A percentile compares a stretch with the other conserved stretches of the same genome.
These are phyloP conservation scores for Acacia crassicarpa DNA, from an alignment of 306 rosid genomes.

Conservation along the genomic window DNA sequence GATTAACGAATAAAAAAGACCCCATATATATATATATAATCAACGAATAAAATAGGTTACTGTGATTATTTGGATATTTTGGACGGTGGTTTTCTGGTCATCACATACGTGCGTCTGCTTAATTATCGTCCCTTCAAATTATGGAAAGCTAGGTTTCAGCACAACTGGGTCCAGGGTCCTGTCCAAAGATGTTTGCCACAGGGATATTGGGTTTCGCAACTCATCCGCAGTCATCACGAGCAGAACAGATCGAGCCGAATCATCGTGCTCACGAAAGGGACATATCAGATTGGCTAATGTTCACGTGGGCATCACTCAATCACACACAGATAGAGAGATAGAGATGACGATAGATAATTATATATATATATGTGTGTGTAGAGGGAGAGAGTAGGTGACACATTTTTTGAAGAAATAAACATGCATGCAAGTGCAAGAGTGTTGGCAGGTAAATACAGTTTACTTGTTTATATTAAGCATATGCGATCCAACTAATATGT, in stretches of 20 bases:
- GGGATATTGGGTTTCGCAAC: slow-evolving; percentile 8
- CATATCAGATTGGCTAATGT: slow-evolving; percentile 21
- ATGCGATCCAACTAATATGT: background rate
- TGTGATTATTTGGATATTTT: background rate
- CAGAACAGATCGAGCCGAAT: background rate
- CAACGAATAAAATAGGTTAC: background rate
- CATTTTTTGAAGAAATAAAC: background rate
- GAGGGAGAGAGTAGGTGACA: background rate
- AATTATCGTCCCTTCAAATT: background rate
- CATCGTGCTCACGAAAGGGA: background rate
- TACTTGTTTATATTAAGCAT: background rate
- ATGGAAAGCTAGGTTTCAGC: background rate
- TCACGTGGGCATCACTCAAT: slow-evolving; percentile 29
- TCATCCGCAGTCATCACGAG: background rate
- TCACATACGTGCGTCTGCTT: background rate
- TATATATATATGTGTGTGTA: background rate
- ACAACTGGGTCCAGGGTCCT: background rate
- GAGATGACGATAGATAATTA: too few relatives aligned
- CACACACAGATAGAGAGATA: background rate
- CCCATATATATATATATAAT: background rate
- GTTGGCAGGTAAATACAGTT: background rate
- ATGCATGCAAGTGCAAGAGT: slow-evolving; percentile 4
- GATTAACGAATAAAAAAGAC: background rate
- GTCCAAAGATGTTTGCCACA: slow-evolving; percentile 31
- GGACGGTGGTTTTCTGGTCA: background rate